A percentile compares a stretch with the other conserved stretches of the same genome.
These are phyloP conservation scores for Escovopsis sp. DNA, from an alignment of 2,329 filamentous ascomycete species.

Conservation along the genomic window DNA sequence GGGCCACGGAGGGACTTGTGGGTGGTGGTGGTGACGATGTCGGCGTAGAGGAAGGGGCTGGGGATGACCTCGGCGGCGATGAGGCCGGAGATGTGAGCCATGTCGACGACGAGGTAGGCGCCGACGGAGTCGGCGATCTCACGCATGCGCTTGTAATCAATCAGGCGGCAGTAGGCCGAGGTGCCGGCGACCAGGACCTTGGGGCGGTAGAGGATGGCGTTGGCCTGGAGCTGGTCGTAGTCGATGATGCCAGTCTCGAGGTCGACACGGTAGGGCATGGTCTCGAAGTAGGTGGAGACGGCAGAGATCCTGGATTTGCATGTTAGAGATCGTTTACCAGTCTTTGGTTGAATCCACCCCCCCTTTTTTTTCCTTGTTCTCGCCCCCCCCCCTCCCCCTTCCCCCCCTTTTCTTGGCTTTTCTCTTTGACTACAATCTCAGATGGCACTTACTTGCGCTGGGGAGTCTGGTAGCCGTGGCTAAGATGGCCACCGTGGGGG, in stretches of 20 bases:
- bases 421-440: background rate
- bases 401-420: background rate
- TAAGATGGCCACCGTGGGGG: slow-evolving; percentile 86
- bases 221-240: slow-evolving; percentile 84
- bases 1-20: slow-evolving; percentile 98
- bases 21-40: slow-evolving; percentile 95
- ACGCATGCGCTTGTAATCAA: slow-evolving; percentile 93
- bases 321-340: slow-evolving; percentile 1
- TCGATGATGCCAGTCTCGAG: slow-evolving; percentile 90
- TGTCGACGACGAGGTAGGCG: slow-evolving; percentile 91
- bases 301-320: slow-evolving; percentile 58
- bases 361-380: too few species aligned
- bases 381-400: too few species aligned
- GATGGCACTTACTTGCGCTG: slow-evolving; percentile 59
- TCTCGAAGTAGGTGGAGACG: slow-evolving; percentile 98
- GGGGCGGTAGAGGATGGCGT: slow-evolving; percentile 81
- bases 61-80: slow-evolving; percentile 88
- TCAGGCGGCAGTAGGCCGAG: slow-evolving; percentile 93
- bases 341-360: background rate
- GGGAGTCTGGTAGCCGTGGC: slow-evolving; percentile 94
- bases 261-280: slow-evolving; percentile 87
- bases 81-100: slow-evolving; percentile 96
- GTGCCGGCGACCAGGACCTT: slow-evolving; percentile 95
- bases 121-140: slow-evolving; percentile 88
- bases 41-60: slow-evolving; percentile 81